Evolutionary conservation across 768 basidiomycete genomes (phyloP).

Genomic region (Boletus sp.): DNA sequence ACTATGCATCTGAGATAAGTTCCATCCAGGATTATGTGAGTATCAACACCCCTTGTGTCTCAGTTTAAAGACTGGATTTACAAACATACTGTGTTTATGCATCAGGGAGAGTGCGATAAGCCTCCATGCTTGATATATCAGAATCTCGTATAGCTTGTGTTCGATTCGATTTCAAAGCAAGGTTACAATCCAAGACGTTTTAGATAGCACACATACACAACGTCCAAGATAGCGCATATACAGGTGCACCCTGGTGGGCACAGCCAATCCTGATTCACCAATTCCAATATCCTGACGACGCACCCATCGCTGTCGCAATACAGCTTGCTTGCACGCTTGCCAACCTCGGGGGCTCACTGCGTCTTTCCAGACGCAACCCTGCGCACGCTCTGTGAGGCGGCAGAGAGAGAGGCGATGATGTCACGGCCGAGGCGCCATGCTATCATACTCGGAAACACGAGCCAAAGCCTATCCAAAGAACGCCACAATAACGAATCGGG

Average conservation of each 20-base stretch:
- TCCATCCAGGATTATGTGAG: no score
- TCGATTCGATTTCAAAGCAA: no score
- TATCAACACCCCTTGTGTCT: no score
- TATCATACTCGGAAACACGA: slow-evolving; percentile 67
- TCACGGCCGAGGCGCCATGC: slow-evolving; percentile 60
- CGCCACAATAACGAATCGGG: background rate
- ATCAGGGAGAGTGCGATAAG: no score
- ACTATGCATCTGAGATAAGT: no score
- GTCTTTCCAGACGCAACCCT: slow-evolving; percentile 35
- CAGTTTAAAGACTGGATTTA: no score
- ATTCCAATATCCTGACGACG: background rate
- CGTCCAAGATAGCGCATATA: background rate
- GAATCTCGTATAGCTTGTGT: no score
- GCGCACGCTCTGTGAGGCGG: slow-evolving; percentile 22
- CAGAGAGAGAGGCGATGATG: slow-evolving; percentile 45
- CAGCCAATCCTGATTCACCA: background rate
- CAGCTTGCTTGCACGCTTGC: background rate
- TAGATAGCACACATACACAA: background rate
- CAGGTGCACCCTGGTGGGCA: background rate
- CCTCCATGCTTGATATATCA: no score
- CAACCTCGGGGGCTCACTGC: slow-evolving; percentile 8
- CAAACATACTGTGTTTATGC: no score
- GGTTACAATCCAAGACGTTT: background rate
- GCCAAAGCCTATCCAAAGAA: slow-evolving; percentile 59
- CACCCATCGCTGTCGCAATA: background rate